Conservation (phyloP, 2,329 filamentous ascomycete species). For the Leptographium procerum region DNA sequence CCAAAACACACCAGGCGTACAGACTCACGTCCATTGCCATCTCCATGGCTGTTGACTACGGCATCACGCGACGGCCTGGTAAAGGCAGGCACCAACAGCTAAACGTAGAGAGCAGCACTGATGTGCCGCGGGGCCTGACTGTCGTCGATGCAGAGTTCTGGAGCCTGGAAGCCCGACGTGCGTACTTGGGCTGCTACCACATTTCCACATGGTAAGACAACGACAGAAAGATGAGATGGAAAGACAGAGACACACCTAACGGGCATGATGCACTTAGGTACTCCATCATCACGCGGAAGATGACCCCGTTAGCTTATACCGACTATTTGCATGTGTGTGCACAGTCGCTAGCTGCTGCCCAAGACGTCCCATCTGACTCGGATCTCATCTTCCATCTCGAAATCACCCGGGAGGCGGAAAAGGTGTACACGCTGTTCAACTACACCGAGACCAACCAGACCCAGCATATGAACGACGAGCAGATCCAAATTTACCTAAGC, state of each 20-base stretch:
- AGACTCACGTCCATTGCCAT: constrained; percentile 1
- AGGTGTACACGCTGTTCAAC: constrained; percentile 5
- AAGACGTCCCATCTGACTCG: not conserved
- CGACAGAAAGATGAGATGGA: not conserved
- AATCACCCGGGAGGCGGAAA: not conserved
- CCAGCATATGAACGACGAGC: not conserved
- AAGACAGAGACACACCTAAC: not conserved
- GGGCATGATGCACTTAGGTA: not conserved
- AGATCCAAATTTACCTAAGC: constrained; percentile 3
- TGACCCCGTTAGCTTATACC: not conserved
- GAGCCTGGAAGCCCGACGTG: not conserved
- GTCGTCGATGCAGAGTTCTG: constrained; percentile 1
- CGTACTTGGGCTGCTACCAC: constrained; percentile 5
- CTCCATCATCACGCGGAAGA: constrained; percentile 3
- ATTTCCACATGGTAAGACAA: constrained; percentile 1
- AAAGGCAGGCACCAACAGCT: constrained; percentile 4
- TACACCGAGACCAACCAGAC: not conserved
- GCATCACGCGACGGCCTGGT: constrained; percentile 2
- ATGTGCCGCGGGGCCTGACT: not conserved
- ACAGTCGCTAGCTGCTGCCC: not conserved
- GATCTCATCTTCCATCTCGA: constrained; percentile 2
- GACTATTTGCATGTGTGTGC: constrained; percentile 2
- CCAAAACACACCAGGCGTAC: not conserved
- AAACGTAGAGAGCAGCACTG: constrained; percentile 1
- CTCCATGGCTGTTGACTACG: constrained; percentile 4